Base-by-base conservation (phyloP, 1,284 basidiomycete species). In the Trametes hirsuta region DNA sequence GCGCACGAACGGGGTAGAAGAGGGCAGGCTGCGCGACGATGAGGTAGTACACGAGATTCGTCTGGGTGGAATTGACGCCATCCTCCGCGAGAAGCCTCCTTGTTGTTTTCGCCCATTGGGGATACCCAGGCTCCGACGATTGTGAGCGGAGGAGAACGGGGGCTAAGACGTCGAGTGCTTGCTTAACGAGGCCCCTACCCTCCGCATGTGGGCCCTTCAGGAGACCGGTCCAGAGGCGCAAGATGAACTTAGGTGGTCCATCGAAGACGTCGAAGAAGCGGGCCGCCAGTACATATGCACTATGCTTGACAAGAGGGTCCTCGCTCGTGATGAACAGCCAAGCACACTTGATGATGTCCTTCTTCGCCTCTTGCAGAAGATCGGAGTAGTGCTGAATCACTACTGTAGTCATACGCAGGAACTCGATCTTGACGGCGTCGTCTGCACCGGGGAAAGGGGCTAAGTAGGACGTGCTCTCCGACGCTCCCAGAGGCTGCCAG, bases 321-420 rank as follows among this genome's bases (percentile, higher is more conserved):
- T 96, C 94, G 55, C 83, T 86, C 30, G 83, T 86, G 68, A 97
- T 91, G 68, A 91, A 93, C 70, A 91, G 85, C 95, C 95, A 98
- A 12, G 95, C 94, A 59, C 94, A 93, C 74, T 93, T 95, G 81
- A 99, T 97, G 63, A 98, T 90, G 67, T 97, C 95, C 75, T 97
- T 98, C 74, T 93, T 88, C 42, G 86, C 86, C 53, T 94, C 90
- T 59, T 87, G 87, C 46, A 98, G 82, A 34, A 93, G 77, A 30
- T 87, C 79, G 1, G 89, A 84, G 67, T 93, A 95, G 69, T 92
- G 84, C 67, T 97, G 91, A 11, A 99, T 90, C 60, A 99, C 83
- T 47, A 95, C 81, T 0, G 93, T 96, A 1, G 95, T 96, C 73
- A 99, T 81, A 69, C 97, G 91, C 24, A 98, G 81, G 40, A 98